These are phyloP conservation scores for Ramichloridium luteum DNA, from an alignment of 2,329 filamentous ascomycete genomes.

Conservation along the genomic window DNA sequence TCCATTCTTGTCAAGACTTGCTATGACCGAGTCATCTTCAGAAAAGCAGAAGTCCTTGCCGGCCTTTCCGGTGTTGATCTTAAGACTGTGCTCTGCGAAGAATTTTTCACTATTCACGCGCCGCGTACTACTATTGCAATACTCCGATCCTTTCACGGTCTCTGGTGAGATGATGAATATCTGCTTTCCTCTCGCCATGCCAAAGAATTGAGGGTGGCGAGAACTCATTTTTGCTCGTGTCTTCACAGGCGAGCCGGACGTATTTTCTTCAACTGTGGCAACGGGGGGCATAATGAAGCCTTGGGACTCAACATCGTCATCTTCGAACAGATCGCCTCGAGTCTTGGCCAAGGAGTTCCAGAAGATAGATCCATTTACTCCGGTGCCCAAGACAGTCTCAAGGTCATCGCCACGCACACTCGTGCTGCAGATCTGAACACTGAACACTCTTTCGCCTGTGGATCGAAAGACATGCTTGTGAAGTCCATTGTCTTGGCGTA, in stretches of 20 bases:
- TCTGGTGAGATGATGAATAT: conserved; percentile 72
- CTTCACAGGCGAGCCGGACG: conserved; percentile 85
- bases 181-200: conserved; percentile 86
- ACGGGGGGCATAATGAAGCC: conserved; percentile 85
- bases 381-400: conserved; percentile 82
- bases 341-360: conserved; percentile 73
- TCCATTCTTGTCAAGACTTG: conserved; percentile 92
- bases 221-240: conserved; percentile 85
- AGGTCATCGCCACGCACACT: conserved; percentile 44
- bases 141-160: conserved; percentile 40
- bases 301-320: conserved; percentile 67
- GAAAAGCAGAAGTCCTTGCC: conserved; percentile 98
- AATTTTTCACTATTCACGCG: conserved; percentile 78
- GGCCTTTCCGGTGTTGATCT: conserved; percentile 93
- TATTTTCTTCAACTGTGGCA: conserved; percentile 74
- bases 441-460: conserved; percentile 88
- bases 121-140: conserved; percentile 40
- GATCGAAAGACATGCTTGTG: conserved; percentile 87
- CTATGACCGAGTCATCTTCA: conserved; percentile 87
- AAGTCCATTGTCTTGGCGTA: conserved; percentile 83
- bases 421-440: conserved; percentile 68
- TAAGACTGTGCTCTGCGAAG: conserved; percentile 72
- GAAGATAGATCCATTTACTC: conserved; percentile 92
- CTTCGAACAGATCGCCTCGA: conserved; percentile 66
- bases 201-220: conserved; percentile 84